phyloP scores from a whole-genome alignment of 192 early-diverging fungal genomes.

The Coemansia sp. region DNA sequence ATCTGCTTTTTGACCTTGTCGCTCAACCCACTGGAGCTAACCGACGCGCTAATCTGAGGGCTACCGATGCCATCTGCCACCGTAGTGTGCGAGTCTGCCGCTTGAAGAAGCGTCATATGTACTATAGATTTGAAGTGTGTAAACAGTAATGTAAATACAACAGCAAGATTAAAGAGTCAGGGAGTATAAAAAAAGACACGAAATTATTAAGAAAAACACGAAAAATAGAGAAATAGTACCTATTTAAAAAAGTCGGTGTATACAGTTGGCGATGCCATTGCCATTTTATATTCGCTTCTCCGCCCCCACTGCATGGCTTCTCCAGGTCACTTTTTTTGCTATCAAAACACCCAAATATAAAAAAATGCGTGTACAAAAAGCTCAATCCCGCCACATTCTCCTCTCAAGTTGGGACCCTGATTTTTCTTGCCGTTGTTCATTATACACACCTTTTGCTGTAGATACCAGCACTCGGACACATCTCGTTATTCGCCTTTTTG shows the following conservation, averaged over 20 bases:
- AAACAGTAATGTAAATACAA: not conserved
- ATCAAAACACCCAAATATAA: not conserved
- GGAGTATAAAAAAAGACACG: not conserved
- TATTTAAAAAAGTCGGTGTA: not conserved
- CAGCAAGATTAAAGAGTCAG: not conserved
- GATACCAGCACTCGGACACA: not conserved
- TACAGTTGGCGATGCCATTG: not conserved
- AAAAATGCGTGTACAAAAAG: not conserved
- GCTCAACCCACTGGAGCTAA: not conserved
- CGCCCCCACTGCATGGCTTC: not conserved
- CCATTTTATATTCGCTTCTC: not conserved
- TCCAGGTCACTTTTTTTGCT: not conserved
- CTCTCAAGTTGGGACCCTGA: constrained; percentile 4
- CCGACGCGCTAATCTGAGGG: not conserved
- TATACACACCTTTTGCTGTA: not conserved
- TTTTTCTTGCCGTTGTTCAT: constrained; percentile 1
- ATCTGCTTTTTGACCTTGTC: not conserved
- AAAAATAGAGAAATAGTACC: constrained; percentile 9
- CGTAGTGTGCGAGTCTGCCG: not conserved
- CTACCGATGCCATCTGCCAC: not conserved
- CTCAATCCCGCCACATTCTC: not conserved
- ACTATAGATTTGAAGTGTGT: not conserved
- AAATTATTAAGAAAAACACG: not conserved
- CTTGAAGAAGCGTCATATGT: not conserved
- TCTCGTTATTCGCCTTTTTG: not conserved